phyloP scores from a whole-genome alignment of 2,329 filamentous ascomycete genomes.

The Stagonosporopsis cucurbitacearum region DNA sequence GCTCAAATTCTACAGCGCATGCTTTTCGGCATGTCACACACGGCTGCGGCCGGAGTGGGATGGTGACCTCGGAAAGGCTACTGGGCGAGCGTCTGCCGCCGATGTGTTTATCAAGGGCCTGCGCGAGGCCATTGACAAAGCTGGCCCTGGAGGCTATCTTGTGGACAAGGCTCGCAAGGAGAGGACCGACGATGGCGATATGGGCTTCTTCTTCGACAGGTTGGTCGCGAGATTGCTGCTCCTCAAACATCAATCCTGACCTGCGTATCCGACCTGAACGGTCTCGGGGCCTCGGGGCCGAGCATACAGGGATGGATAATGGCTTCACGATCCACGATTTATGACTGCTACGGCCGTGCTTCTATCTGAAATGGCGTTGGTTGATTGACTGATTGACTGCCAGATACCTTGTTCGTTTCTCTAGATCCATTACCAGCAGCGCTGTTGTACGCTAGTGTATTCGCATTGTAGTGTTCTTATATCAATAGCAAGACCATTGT shows the following conservation, averaged over 20 bases:
- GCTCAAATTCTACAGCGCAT: conserved; percentile 43
- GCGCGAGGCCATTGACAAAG: conserved; percentile 31
- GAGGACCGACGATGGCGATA: conserved; percentile 33
- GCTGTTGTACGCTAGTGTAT: conserved; percentile 13
- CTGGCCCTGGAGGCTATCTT: conserved; percentile 32
- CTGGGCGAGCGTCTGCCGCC: conserved; percentile 14
- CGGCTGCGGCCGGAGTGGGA: conserved; percentile 38
- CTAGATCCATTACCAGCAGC: not conserved
- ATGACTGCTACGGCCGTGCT: conserved; percentile 1
- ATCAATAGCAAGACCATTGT: not conserved
- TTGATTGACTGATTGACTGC: not conserved
- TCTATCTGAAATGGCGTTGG: conserved; percentile 1
- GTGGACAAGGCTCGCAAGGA: conserved; percentile 25
- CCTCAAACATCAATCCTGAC: not conserved
- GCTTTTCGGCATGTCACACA: conserved; percentile 44
- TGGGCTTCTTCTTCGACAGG: conserved; percentile 49
- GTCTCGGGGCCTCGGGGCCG: not conserved
- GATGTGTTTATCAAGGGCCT: conserved; percentile 42
- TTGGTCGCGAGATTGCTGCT: conserved; percentile 45
- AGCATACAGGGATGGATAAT: not conserved
- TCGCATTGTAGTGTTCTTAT: not conserved
- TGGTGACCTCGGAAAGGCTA: conserved; percentile 25
- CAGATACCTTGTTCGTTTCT: not conserved
- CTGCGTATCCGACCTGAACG: not conserved
- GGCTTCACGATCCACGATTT: not conserved